Conservation (phyloP, 2,329 filamentous ascomycete species). For the Ceratocystis variospora region DNA sequence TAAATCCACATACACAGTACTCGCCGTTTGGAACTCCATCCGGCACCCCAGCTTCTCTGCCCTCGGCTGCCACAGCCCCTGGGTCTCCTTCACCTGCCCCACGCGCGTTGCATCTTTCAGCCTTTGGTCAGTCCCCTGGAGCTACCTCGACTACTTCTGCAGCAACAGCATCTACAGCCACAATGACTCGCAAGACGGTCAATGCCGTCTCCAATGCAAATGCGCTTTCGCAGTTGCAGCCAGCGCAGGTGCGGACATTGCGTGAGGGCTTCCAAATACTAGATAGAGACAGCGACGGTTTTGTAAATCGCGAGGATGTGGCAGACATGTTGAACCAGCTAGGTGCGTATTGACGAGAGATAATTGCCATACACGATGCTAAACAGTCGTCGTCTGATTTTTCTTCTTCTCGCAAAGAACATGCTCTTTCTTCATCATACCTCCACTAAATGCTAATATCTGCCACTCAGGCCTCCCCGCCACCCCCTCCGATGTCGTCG, state of each 20-base stretch:
- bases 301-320: constrained; percentile 69
- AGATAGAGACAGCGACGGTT: constrained; percentile 75
- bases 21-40: constrained; percentile 16
- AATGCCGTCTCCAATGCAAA: constrained; percentile 30
- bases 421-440: not conserved
- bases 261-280: constrained; percentile 89
- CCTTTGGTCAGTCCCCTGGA: constrained; percentile 9
- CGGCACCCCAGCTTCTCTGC: not conserved
- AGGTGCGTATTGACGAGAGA: constrained; percentile 34
- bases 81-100: constrained; percentile 11
- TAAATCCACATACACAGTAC: not conserved
- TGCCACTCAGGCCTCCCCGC: constrained; percentile 52
- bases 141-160: constrained; percentile 13
- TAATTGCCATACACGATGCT: too few relatives aligned
- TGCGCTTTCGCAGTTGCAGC: constrained; percentile 58
- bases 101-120: not conserved
- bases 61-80: not conserved
- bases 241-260: constrained; percentile 71
- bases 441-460: constrained; percentile 17
- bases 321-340: constrained; percentile 77
- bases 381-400: too few relatives aligned
- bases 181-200: constrained; percentile 16
- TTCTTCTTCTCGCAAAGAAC: too few relatives aligned
- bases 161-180: constrained; percentile 10
- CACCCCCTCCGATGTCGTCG: constrained; percentile 53